phyloP scores from a whole-genome alignment of 306 rosid species.

The Dalbergia oliveri region DNA sequence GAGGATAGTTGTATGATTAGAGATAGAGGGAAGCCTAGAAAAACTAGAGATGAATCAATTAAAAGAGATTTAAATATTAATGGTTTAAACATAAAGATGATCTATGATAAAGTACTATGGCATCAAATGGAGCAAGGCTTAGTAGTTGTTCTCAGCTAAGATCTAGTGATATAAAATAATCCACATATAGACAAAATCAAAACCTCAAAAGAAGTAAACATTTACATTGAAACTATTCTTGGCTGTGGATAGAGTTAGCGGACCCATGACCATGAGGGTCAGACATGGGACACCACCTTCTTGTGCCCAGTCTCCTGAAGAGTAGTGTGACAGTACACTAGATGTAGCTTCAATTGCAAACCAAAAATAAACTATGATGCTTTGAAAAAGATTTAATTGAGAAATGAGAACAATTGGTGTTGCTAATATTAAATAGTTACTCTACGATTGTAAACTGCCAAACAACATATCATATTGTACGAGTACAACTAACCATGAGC shows the following conservation, averaged over 20 bases:
- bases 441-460: conserved; percentile 8
- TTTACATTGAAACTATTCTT: conserved; percentile 83
- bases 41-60: no score
- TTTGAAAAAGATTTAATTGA: conserved; percentile 17
- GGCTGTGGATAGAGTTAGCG: conserved; percentile 79
- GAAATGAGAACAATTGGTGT: not conserved
- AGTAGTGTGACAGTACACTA: conserved; percentile 65
- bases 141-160: no score
- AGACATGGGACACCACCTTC: conserved; percentile 98
- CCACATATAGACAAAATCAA: conserved; percentile 26
- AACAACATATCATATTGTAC: conserved; percentile 17
- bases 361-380: conserved; percentile 41
- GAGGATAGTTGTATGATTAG: no score
- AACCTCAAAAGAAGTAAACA: conserved; percentile 34
- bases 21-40: no score
- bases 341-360: conserved; percentile 71
- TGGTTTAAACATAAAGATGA: no score
- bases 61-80: no score
- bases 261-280: conserved; percentile 98
- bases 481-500: conserved; percentile 67
- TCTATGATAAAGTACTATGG: no score
- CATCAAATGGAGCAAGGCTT: no score
- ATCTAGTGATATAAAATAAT: not conserved
- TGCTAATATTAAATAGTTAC: conserved; percentile 22
- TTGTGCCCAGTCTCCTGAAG: conserved; percentile 73